Conservation (phyloP, 371 early-diverging fungal species). For the Zopfochytrium polystomum region DNA sequence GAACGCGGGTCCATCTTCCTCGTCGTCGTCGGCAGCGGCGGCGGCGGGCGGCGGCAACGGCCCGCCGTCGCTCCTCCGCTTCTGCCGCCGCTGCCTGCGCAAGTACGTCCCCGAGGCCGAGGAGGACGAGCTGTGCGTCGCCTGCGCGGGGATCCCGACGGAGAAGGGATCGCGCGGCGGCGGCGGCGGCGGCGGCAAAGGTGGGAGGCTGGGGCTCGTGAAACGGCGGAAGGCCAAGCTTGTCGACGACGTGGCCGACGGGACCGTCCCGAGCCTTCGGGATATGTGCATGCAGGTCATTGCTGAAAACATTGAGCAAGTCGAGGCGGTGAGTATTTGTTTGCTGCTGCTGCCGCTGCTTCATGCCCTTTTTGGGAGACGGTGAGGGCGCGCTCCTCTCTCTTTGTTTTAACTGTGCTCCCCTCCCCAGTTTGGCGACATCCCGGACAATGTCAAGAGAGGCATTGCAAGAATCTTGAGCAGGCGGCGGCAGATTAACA, state of each 20-base stretch:
- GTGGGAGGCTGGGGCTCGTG: constrained; percentile 29
- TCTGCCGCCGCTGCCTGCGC: constrained; percentile 62
- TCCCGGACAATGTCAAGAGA: constrained; percentile 63
- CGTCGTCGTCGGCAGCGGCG: too few relatives aligned
- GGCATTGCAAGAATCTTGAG: constrained; percentile 73
- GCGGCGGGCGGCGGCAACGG: not conserved
- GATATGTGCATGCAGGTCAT: constrained; percentile 71
- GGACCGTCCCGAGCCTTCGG: constrained; percentile 47
- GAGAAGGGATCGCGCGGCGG: too few relatives aligned
- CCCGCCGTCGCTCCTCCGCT: constrained; percentile 46
- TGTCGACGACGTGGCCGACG: constrained; percentile 26
- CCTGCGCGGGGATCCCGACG: constrained; percentile 44
- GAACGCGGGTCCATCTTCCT: too few relatives aligned
- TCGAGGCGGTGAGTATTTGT: constrained; percentile 50
- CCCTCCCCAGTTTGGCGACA: constrained; percentile 65
- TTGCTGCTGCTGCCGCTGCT: constrained; percentile 11
- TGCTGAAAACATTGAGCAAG: constrained; percentile 68
- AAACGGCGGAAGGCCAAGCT: constrained; percentile 33
- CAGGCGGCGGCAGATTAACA: constrained; percentile 66
- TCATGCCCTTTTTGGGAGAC: too few relatives aligned
- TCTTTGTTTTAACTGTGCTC: too few relatives aligned
- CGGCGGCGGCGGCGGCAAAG: constrained; percentile 17
- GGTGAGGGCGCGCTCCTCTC: too few relatives aligned
- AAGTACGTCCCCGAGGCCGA: constrained; percentile 52
- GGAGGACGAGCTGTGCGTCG: constrained; percentile 48